These are phyloP conservation scores for Galium porrigens DNA, from an alignment of 305 asterid genomes.

Conservation along the genomic window DNA sequence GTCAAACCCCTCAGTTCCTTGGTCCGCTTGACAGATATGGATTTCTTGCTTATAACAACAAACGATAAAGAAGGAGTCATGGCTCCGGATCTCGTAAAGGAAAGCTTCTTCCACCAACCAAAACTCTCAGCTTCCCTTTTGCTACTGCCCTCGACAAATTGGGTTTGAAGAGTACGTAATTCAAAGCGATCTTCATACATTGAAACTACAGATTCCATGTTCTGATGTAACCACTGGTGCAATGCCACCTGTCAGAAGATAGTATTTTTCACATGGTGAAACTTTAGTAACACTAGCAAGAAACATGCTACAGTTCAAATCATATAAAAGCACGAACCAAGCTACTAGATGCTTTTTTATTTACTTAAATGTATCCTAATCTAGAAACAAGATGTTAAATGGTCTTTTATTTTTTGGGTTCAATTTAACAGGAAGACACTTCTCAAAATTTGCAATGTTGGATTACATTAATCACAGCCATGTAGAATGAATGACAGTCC, in stretches of 20 bases:
- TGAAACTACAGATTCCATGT: constrained; percentile 76
- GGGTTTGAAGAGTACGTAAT: constrained; percentile 48
- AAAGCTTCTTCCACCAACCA: constrained; percentile 66
- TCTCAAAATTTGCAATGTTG: background rate
- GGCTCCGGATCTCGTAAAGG: constrained; percentile 31
- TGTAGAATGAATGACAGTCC: background rate
- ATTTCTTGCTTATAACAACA: constrained; percentile 39
- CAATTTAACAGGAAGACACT: background rate
- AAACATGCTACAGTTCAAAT: background rate
- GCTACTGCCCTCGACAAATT: constrained; percentile 29
- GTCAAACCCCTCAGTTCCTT: constrained; percentile 72
- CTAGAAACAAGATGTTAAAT: background rate
- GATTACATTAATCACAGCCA: background rate
- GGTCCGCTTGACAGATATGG: constrained; percentile 74
- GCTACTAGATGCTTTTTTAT: background rate
- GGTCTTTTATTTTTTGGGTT: background rate
- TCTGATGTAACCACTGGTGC: constrained; percentile 83
- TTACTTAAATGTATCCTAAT: background rate
- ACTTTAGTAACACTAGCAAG: constrained; percentile 4
- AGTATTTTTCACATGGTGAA: background rate
- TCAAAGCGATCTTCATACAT: constrained; percentile 94
- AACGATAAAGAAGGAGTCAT: constrained; percentile 27
- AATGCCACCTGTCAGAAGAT: constrained; percentile 51
- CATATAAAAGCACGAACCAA: background rate
- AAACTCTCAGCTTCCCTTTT: constrained; percentile 31